phyloP scores from a whole-genome alignment of 1,139 yeast genomes.

The Yamadazyma kanchanaburiensis region DNA sequence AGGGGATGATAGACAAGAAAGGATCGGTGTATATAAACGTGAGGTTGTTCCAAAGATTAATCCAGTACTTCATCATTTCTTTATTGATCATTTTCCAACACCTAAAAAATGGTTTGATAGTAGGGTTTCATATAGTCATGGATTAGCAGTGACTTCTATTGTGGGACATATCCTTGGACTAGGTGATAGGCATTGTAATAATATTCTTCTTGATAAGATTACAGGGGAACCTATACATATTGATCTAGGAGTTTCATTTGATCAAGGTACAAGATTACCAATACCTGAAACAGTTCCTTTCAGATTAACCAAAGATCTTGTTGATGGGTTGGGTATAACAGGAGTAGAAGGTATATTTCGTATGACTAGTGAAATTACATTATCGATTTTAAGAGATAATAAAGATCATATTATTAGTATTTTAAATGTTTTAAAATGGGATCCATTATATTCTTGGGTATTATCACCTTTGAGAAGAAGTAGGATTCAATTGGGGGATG shows the following conservation, averaged over 20 bases:
- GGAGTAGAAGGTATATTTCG: slow-evolving; percentile 78
- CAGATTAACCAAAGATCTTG: slow-evolving; percentile 82
- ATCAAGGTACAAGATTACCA: slow-evolving; percentile 78
- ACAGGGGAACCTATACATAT: slow-evolving; percentile 95
- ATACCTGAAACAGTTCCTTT: slow-evolving; percentile 95
- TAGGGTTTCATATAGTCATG: slow-evolving; percentile 65
- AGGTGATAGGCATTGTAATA: slow-evolving; percentile 94
- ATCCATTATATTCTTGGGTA: slow-evolving; percentile 91
- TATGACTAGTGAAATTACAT: slow-evolving; percentile 70
- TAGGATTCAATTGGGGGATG: slow-evolving; percentile 45
- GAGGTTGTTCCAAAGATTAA: slow-evolving; percentile 49
- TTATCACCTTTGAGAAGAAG: slow-evolving; percentile 66
- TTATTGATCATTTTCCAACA: slow-evolving; percentile 61
- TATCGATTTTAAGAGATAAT: slow-evolving; percentile 63
- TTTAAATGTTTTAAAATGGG: slow-evolving; percentile 83
- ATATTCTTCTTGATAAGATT: slow-evolving; percentile 71
- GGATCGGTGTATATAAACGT: slow-evolving; percentile 45
- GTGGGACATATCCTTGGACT: slow-evolving; percentile 86
- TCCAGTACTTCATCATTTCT: slow-evolving; percentile 72
- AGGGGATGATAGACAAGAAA: slow-evolving; percentile 36
- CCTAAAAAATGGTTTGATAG: slow-evolving; percentile 74
- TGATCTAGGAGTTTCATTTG: slow-evolving; percentile 95
- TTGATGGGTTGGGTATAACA: slow-evolving; percentile 87
- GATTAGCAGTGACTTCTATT: slow-evolving; percentile 82
- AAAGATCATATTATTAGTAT: slow-evolving; percentile 73